Evolutionary conservation across 768 basidiomycete species (phyloP), one percentile per base, ranked within the genome.

Genomic region (Calocybe cyanea): DNA sequence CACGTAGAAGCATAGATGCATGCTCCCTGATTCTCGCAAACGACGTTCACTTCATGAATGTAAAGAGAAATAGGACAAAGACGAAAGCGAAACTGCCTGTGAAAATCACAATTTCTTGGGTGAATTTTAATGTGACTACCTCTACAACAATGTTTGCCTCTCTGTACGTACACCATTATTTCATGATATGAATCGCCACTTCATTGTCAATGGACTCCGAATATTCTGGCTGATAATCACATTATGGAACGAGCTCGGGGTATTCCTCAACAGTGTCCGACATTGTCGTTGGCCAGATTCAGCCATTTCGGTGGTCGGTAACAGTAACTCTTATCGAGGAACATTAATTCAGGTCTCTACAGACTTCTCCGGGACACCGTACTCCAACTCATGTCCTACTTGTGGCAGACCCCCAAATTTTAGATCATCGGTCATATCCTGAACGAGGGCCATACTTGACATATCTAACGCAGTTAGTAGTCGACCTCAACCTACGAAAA

Each of bases 331-430:
- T 13, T n/a, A 24, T 19, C 25, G 40, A 13, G 30, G 18, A 25
- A 40, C 19, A 6, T 21, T 17, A 7, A 41, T 30, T 47, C 24
- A 53, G 33, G 10, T n/a, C 21, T 35, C n/a, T 13, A 28, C 24
- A 49, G 46, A 13, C 24, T 5, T 25, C 35, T 0, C 17, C 34
- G 15, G 25, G n/a, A 18, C 13, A 37, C 30, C 10, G 14, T 15
- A 35, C 24, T 20, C 45, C 33, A 37, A 69, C 49, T 51, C 87
- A 83, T 61, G 69, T 91, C 17, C 79, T 96, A n/a, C 68, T 95
- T 37, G 69, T 93, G 28, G 84, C 93, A 10, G 94, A 96, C 65
- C 88, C 92, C 0, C 92, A 95, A 64, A 78, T 95, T 20, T 73
- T 91, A 36, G 84, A 93, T 61, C 72, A 74, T 38, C 70, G 75